Percentiles rank a stretch among this genome's conserved stretches.
These are phyloP conservation scores for Hibiscus tridactylites DNA, from an alignment of 345 rosid species.

Conservation along the genomic window DNA sequence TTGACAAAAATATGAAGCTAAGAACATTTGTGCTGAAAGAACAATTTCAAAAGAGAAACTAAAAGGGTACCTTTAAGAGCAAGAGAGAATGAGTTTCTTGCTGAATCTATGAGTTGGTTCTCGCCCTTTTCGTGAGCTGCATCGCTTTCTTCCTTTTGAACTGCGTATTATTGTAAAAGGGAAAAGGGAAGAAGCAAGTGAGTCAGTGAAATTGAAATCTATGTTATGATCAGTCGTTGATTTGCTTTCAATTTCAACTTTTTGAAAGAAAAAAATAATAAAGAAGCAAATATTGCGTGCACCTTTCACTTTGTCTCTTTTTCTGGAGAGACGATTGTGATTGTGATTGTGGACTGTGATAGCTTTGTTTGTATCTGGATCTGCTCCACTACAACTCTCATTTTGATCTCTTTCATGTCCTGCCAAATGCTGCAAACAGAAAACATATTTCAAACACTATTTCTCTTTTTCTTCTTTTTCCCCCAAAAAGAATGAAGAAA, in stretches of 20 bases:
- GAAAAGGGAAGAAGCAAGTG: slow-evolving; percentile 11
- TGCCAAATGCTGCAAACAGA: slow-evolving; percentile 45
- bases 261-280: neutral
- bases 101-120: slow-evolving; percentile 47
- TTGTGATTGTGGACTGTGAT: slow-evolving; percentile 34
- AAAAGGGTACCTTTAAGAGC: slow-evolving; percentile 40
- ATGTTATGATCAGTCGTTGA: neutral
- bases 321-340: slow-evolving; percentile 43
- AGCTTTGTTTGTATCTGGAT: slow-evolving; percentile 69
- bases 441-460: neutral
- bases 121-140: slow-evolving; percentile 32
- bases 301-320: slow-evolving; percentile 62
- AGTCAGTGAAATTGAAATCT: neutral
- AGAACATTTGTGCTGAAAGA: neutral
- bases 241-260: neutral
- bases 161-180: slow-evolving; percentile 19
- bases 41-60: neutral
- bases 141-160: slow-evolving; percentile 42
- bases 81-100: slow-evolving; percentile 78
- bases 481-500: neutral
- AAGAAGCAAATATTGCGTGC: slow-evolving; percentile 4
- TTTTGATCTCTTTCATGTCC: slow-evolving; percentile 43
- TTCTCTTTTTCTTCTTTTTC: neutral
- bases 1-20: neutral
- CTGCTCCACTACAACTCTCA: slow-evolving; percentile 55